Percentiles rank a stretch among this genome's conserved stretches.
phyloP scores from a whole-genome alignment of 139 green algal species.

The Chlamydomonas applanata region DNA sequence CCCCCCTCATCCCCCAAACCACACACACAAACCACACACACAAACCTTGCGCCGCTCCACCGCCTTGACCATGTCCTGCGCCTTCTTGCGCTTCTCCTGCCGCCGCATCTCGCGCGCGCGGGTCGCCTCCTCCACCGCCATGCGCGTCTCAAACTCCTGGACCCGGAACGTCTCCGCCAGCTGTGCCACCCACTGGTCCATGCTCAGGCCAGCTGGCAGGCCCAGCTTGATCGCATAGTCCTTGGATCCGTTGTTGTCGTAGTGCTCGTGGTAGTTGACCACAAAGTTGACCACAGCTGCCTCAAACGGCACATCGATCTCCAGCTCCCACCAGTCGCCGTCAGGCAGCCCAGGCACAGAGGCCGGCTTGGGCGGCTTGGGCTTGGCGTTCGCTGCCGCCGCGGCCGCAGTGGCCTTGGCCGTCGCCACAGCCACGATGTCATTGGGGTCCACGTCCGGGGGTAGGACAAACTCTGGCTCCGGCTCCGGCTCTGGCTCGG shows the following conservation, averaged over 20 bases:
- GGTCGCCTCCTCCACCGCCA: slow-evolving; percentile 19
- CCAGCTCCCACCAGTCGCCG: slow-evolving; percentile 64
- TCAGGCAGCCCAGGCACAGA: background rate
- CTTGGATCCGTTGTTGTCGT: slow-evolving; percentile 76
- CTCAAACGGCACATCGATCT: slow-evolving; percentile 48
- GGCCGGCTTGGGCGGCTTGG: background rate
- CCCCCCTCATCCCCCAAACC: background rate
- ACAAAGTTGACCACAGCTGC: slow-evolving; percentile 73
- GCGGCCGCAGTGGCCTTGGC: background rate
- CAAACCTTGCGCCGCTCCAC: slow-evolving; percentile 27
- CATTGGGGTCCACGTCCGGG: too few species aligned
- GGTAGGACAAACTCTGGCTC: too few species aligned
- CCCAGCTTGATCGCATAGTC: slow-evolving; percentile 30
- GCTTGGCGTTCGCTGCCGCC: background rate
- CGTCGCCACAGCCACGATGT: background rate
- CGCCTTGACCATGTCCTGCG: slow-evolving; percentile 30
- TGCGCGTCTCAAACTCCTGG: slow-evolving; percentile 21
- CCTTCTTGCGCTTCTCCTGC: slow-evolving; percentile 29
- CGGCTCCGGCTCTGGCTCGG: too few species aligned
- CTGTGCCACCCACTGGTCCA: slow-evolving; percentile 30
- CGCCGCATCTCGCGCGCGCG: slow-evolving; percentile 12
- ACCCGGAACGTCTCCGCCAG: slow-evolving; percentile 57
- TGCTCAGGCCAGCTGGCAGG: slow-evolving; percentile 4
- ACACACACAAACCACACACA: background rate
- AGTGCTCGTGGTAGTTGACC: slow-evolving; percentile 68